Conservation (phyloP, 2,329 filamentous ascomycete species). For the Clonostachys sp. region DNA sequence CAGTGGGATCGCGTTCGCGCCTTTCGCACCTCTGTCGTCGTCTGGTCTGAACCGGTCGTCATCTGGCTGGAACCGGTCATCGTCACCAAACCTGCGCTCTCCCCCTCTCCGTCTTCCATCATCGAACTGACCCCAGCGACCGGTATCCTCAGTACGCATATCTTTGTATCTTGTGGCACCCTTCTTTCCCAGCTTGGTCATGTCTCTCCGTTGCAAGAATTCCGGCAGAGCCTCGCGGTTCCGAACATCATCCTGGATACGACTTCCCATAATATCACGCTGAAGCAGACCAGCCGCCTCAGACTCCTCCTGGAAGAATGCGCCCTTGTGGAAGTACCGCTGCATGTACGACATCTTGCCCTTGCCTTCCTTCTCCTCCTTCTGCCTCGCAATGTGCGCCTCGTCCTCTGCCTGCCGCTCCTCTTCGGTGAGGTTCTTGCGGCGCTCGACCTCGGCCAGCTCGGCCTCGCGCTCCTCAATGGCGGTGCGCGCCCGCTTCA, state of each 20-base stretch:
- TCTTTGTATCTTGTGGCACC: constrained; percentile 88
- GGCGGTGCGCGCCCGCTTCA: constrained; percentile 79
- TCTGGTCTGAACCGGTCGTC: constrained; percentile 40
- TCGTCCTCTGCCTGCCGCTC: constrained; percentile 84
- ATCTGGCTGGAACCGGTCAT: constrained; percentile 67
- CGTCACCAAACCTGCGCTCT: constrained; percentile 31
- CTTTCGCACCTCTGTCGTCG: constrained; percentile 40
- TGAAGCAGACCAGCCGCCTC: constrained; percentile 71
- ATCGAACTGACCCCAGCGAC: constrained; percentile 69
- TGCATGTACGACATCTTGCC: constrained; percentile 90
- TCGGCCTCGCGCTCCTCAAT: constrained; percentile 84
- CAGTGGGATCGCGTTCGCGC: constrained; percentile 67
- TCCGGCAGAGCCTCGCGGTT: constrained; percentile 83
- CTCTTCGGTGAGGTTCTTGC: constrained; percentile 79
- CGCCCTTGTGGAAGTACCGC: constrained; percentile 94
- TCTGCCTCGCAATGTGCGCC: constrained; percentile 70
- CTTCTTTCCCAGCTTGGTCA: constrained; percentile 90
- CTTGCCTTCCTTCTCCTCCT: constrained; percentile 71
- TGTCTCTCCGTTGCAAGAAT: constrained; percentile 88
- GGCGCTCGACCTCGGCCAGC: constrained; percentile 81
- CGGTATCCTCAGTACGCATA: constrained; percentile 85
- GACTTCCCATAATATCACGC: constrained; percentile 80
- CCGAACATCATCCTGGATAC: constrained; percentile 76
- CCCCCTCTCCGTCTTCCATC: constrained; percentile 35
- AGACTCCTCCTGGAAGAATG: constrained; percentile 85